Percentiles rank a stretch among this genome's conserved stretches.
phyloP scores from a whole-genome alignment of 2,329 filamentous ascomycete species.

The Fusarium bulbicola region DNA sequence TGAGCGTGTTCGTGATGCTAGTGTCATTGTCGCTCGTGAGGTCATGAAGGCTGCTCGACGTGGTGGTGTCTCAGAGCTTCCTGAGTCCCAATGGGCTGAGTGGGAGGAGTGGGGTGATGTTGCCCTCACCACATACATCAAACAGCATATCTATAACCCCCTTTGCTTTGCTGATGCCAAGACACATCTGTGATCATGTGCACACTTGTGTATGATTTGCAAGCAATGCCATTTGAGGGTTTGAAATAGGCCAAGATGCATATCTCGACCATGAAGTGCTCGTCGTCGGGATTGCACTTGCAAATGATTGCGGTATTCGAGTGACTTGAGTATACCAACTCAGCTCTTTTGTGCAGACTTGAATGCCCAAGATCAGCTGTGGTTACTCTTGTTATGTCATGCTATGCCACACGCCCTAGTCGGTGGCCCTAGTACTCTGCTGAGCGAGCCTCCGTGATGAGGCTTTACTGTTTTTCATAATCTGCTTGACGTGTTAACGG shows the following conservation, averaged over 20 bases:
- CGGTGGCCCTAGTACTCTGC: slow-evolving; percentile 32
- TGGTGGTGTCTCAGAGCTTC: slow-evolving; percentile 77
- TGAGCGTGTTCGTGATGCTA: slow-evolving; percentile 90
- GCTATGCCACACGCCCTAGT: slow-evolving; percentile 25
- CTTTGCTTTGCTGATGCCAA: slow-evolving; percentile 51
- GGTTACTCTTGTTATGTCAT: slow-evolving; percentile 10
- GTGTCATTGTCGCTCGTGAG: slow-evolving; percentile 84
- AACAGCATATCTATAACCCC: slow-evolving; percentile 70
- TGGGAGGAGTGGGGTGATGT: slow-evolving; percentile 78
- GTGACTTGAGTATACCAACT: slow-evolving; percentile 19
- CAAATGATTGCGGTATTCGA: slow-evolving; percentile 22
- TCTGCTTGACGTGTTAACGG: slow-evolving; percentile 43
- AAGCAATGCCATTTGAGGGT: not conserved
- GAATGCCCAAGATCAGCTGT: not conserved
- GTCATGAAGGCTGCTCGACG: slow-evolving; percentile 92
- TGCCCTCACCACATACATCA: slow-evolving; percentile 67
- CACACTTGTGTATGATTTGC: slow-evolving; percentile 33
- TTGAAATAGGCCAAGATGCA: not conserved
- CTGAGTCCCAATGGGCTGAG: slow-evolving; percentile 74
- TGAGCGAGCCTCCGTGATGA: slow-evolving; percentile 33
- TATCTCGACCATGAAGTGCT: slow-evolving; percentile 33
- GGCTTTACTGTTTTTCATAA: slow-evolving; percentile 35
- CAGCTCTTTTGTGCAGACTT: slow-evolving; percentile 14
- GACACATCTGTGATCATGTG: slow-evolving; percentile 39
- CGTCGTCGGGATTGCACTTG: slow-evolving; percentile 34